These are phyloP conservation scores for Leccinum olivaceopallidum DNA, from an alignment of 768 basidiomycete species.

Conservation along the genomic window DNA sequence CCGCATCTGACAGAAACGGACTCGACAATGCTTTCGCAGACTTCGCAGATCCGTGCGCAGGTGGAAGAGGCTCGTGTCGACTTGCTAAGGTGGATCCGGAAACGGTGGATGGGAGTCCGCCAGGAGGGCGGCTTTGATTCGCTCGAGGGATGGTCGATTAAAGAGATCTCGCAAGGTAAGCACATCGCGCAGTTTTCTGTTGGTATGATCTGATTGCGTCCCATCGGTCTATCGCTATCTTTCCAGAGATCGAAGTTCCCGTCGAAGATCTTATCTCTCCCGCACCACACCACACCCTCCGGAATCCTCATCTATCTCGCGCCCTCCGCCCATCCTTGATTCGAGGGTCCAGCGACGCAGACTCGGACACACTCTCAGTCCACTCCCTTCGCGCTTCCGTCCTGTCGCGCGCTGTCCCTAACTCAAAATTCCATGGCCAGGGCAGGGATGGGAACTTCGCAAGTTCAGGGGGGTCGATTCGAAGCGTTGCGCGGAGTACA, in stretches of 20 bases:
- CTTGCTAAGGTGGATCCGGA: conserved; percentile 62
- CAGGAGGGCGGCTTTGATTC: conserved; percentile 78
- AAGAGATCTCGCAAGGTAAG: conserved; percentile 64
- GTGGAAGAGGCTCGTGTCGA: conserved; percentile 66
- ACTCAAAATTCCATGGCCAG: conserved; percentile 22
- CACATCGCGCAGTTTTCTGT: background rate
- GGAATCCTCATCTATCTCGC: conserved; percentile 29
- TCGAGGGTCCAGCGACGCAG: conserved; percentile 30
- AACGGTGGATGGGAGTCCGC: conserved; percentile 74
- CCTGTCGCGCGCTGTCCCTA: conserved; percentile 35
- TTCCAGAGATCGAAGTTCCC: conserved; percentile 75
- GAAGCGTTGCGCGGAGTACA: conserved; percentile 47
- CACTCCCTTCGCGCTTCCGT: conserved; percentile 49
- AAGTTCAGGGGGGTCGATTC: conserved; percentile 42
- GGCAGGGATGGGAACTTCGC: conserved; percentile 24
- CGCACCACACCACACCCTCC: conserved; percentile 31
- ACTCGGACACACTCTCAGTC: conserved; percentile 43
- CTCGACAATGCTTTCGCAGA: conserved; percentile 63
- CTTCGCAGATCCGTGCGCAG: conserved; percentile 67
- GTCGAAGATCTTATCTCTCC: conserved; percentile 69
- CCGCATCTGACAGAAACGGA: conserved; percentile 60
- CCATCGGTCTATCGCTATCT: background rate
- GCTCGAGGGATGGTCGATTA: conserved; percentile 85
- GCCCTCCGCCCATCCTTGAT: conserved; percentile 31
- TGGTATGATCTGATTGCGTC: background rate